Evolutionary conservation across 345 rosid genomes (phyloP).

Genomic region (Pugionium cornutum): DNA sequence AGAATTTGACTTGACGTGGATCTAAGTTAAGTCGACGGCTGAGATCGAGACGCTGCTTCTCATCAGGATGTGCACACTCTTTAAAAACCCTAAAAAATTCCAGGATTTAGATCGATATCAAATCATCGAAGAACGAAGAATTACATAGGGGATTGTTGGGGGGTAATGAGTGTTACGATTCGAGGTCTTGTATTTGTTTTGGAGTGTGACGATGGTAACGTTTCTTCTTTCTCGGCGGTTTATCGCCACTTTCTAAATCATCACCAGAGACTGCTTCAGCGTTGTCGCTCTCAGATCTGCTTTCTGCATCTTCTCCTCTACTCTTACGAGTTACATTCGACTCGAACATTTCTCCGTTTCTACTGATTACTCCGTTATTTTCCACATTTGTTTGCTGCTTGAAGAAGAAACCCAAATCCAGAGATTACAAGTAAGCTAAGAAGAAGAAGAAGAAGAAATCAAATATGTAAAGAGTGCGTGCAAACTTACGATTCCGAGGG

Average conservation of each 20-base stretch:
- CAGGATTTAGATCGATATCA: conserved; percentile 1
- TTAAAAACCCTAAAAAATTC: conserved; percentile 50
- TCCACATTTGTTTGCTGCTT: conserved; percentile 46
- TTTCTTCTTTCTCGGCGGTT: conserved; percentile 76
- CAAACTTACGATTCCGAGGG: conserved; percentile 46
- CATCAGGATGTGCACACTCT: conserved; percentile 93
- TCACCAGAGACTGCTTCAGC: conserved; percentile 80
- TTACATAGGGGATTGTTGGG: neutral
- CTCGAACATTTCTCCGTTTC: conserved; percentile 41
- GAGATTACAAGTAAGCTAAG: neutral
- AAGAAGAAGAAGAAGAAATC: neutral
- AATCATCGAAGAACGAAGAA: neutral
- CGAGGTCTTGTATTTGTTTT: conserved; percentile 97
- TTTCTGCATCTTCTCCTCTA: conserved; percentile 56
- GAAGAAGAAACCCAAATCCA: neutral
- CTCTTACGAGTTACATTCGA: conserved; percentile 34
- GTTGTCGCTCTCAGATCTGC: conserved; percentile 98
- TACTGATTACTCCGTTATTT: conserved; percentile 32
- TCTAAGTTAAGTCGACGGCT: conserved; percentile 74
- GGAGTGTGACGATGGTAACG: conserved; percentile 98
- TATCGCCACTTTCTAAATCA: conserved; percentile 77
- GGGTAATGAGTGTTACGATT: conserved; percentile 51
- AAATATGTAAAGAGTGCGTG: neutral
- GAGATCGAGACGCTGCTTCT: conserved; percentile 83
- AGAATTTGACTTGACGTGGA: conserved; percentile 88